Evolutionary conservation across 176 grass and related monocot genomes (phyloP), one percentile per base, ranked within the genome.

Genomic region (Elaeis guineensis): DNA sequence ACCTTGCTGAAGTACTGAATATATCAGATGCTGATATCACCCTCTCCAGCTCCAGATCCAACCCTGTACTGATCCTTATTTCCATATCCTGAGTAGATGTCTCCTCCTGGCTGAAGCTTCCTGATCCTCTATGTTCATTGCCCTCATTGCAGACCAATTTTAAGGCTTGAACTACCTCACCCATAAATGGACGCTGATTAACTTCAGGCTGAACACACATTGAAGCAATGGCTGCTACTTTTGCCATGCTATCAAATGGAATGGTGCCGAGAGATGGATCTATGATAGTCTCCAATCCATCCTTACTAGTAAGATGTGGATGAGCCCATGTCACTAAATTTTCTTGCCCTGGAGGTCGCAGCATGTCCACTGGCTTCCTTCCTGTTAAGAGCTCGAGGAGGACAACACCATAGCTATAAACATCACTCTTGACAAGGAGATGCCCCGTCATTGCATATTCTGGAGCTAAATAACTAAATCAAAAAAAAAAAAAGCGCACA

Each of bases 171-270:
- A 98, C 88, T 14, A 92, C 94, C 66, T 98, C 94, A 21, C 93
- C 88, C 94, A 98, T 98, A 58, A 98, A 89, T 16, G 94, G 94
- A 21, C 94, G 76, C 21, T 98, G 94, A 59, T 98, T 85, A 7
- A 98, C 94, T 78, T 98, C 93, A 59, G 93, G 93, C 71, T 98
- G 93, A 50, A 98, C 87, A 6, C 93, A 98, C 93, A 98, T 98
- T 29, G 88, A 98, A 75, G 88, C 88, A 73, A 98, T 98, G 26
- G 94, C 94, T 76, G 88, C 88, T 58, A 93, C 88, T 71, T 89
- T 98, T 15, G 88, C 85, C 17, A 89, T 53, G 63, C 72, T 80
- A 70, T 87, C 87, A 67, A 89, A 85, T 32, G 75, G 69, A 65
- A 85, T 77, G 57, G 25, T 72, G 64, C 76, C 78, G 30, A 97